phyloP scores from a whole-genome alignment of 331 rosid species.

The Malus hybrid region DNA sequence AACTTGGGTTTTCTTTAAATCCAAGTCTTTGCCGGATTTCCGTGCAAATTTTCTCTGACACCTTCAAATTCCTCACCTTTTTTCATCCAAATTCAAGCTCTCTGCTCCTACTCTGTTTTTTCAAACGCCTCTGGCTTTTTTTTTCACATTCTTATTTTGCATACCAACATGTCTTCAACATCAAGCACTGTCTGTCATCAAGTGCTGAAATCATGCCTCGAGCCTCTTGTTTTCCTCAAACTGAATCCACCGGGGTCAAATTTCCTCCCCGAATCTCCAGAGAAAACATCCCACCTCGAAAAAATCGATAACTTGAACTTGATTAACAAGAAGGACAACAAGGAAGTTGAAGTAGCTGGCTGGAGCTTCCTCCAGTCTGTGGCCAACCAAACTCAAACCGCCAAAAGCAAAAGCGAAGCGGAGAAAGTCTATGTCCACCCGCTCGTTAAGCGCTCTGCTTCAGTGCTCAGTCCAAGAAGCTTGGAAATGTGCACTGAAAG shows the following conservation, averaged over 20 bases:
- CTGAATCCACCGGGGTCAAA: slow-evolving; percentile 27
- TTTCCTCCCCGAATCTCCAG: not conserved
- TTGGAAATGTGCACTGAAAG: slow-evolving; percentile 81
- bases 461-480: slow-evolving; percentile 54
- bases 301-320: not conserved
- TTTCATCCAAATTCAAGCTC: slow-evolving; percentile 7
- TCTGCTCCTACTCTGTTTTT: slow-evolving; percentile 2
- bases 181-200: slow-evolving; percentile 33
- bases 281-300: not conserved
- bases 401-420: slow-evolving; percentile 14
- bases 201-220: slow-evolving; percentile 41
- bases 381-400: not conserved
- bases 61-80: slow-evolving; percentile 8
- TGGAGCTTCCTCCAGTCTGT: slow-evolving; percentile 51
- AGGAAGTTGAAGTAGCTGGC: slow-evolving; percentile 14
- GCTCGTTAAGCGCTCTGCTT: slow-evolving; percentile 26
- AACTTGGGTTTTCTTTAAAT: not conserved
- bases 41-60: not conserved
- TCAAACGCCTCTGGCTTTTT: not conserved
- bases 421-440: slow-evolving; percentile 55
- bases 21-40: slow-evolving; percentile 5
- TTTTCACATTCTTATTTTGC: not conserved
- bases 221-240: slow-evolving; percentile 34
- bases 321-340: not conserved
- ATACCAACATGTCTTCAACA: slow-evolving; percentile 36